These are phyloP conservation scores for Stachybotrys chartarum DNA, from an alignment of 2,329 filamentous ascomycete genomes.

Conservation along the genomic window DNA sequence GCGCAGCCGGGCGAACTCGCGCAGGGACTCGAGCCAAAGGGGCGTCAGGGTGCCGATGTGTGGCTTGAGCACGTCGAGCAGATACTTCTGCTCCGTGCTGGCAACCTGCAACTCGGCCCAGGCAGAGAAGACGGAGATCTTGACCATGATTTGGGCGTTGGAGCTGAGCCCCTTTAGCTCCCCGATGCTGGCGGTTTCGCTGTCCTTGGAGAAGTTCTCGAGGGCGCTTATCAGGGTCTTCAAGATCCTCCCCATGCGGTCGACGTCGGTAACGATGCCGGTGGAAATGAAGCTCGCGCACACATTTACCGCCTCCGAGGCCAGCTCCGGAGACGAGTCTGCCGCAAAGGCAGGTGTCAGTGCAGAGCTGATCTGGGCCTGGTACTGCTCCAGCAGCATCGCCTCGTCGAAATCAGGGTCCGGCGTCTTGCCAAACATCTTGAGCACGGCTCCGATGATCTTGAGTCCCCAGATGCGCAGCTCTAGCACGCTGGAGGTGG, in stretches of 20 bases:
- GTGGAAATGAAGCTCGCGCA: conserved; percentile 98
- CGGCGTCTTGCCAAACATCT: conserved; percentile 91
- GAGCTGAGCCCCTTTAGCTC: conserved; percentile 89
- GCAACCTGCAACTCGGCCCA: conserved; percentile 97
- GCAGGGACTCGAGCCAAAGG: conserved; percentile 84
- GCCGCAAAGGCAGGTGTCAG: conserved; percentile 92
- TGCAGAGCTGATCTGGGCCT: conserved; percentile 95
- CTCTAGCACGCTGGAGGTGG: conserved; percentile 85
- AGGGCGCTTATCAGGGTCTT: conserved; percentile 87
- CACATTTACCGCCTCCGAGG: conserved; percentile 92
- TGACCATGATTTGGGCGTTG: conserved; percentile 97
- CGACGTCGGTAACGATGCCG: conserved; percentile 93
- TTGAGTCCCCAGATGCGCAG: conserved; percentile 85
- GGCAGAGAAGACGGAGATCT: conserved; percentile 92
- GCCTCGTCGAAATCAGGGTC: conserved; percentile 98
- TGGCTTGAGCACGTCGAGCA: conserved; percentile 80
- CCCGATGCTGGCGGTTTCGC: conserved; percentile 79
- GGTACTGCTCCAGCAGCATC: conserved; percentile 93
- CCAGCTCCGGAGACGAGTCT: conserved; percentile 92
- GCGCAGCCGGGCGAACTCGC: conserved; percentile 85
- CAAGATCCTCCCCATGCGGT: conserved; percentile 96
- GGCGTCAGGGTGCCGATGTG: conserved; percentile 87
- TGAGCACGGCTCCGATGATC: conserved; percentile 87
- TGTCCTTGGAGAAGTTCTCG: conserved; percentile 82
- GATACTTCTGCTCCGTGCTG: conserved; percentile 83